phyloP scores from a whole-genome alignment of 129 eudicot genomes.

The Oenanthe sinensis region DNA sequence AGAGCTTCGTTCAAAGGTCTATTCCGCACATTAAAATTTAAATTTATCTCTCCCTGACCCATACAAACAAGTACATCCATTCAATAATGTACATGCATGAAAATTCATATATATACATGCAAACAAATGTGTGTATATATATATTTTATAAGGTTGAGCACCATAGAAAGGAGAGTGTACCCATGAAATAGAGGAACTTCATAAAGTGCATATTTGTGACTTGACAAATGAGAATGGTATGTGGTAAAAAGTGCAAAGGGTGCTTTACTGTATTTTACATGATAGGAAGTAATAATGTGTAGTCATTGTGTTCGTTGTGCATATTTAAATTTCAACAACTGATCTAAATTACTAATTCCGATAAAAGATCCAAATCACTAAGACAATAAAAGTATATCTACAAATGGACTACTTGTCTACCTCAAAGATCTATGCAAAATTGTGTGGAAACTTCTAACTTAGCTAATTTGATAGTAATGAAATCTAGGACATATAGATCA shows the following conservation, averaged over 20 bases:
- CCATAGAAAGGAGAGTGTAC: neutral
- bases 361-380: neutral
- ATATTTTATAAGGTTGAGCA: neutral
- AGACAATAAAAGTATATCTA: neutral
- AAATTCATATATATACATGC: neutral
- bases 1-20: slow-evolving; percentile 76
- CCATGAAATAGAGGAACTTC: neutral
- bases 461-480: neutral
- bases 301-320: neutral
- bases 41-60: neutral
- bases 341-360: neutral
- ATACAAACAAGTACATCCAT: neutral
- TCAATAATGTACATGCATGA: neutral
- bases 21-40: neutral
- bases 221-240: neutral
- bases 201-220: neutral
- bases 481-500: neutral
- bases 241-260: neutral
- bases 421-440: neutral
- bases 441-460: neutral
- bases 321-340: neutral
- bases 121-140: neutral
- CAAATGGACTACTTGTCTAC: neutral
- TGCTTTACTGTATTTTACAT: neutral
- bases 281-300: neutral